A percentile compares a stretch with the other conserved stretches of the same genome.
phyloP scores from a whole-genome alignment of 2,329 filamentous ascomycete species.

The Truncatella angustata region DNA sequence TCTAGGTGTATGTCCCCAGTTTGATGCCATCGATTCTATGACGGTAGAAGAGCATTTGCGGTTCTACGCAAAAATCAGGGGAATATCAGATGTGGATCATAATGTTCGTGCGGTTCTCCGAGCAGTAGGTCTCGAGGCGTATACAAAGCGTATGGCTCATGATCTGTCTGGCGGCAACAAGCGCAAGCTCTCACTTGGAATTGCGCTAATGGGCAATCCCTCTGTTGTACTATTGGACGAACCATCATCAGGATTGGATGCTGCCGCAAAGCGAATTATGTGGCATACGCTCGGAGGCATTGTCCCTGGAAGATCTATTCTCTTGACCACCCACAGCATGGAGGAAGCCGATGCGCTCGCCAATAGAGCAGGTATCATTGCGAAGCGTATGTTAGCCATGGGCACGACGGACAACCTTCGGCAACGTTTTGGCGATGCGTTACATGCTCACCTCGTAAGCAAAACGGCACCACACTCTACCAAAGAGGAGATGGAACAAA shows the following conservation, averaged over 20 bases:
- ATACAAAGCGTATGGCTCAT: conserved; percentile 70
- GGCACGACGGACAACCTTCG: conserved; percentile 74
- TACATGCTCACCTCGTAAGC: conserved; percentile 80
- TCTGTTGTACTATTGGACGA: conserved; percentile 86
- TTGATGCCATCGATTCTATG: conserved; percentile 87
- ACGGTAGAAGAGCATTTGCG: conserved; percentile 81
- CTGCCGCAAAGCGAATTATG: conserved; percentile 87
- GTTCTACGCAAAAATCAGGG: conserved; percentile 85
- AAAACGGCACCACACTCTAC: conserved; percentile 71
- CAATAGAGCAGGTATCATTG: conserved; percentile 80
- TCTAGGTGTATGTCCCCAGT: conserved; percentile 89
- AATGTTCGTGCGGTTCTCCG: conserved; percentile 77
- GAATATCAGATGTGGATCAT: conserved; percentile 70
- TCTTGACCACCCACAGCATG: conserved; percentile 93
- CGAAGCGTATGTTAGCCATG: conserved; percentile 79
- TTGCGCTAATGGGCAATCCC: conserved; percentile 90
- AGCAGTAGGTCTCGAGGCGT: conserved; percentile 74
- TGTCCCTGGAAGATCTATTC: conserved; percentile 72
- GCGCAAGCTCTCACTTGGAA: conserved; percentile 84
- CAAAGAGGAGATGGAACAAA: conserved; percentile 62
- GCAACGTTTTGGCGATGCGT: conserved; percentile 71
- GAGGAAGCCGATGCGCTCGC: conserved; percentile 92
- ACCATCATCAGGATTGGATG: conserved; percentile 84
- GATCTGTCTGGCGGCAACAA: conserved; percentile 89
- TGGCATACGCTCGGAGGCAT: conserved; percentile 80